Conservation (phyloP, 2,329 filamentous ascomycete species). For the Arthrocladium fulminans region DNA sequence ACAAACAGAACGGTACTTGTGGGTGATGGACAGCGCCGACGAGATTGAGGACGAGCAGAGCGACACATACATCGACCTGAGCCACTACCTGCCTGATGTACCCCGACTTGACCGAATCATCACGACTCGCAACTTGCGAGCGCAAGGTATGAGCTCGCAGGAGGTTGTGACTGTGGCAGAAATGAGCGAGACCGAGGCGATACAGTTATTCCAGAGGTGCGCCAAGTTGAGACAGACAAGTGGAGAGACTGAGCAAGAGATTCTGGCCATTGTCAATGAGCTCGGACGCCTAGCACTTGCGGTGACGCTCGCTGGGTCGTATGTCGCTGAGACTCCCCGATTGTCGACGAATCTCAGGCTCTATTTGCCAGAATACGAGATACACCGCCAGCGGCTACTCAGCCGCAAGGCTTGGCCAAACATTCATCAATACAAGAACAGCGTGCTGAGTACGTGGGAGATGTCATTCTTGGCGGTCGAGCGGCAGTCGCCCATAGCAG, state of each 20-base stretch:
- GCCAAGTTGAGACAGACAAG: neutral
- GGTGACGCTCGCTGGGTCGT: slow-evolving; percentile 18
- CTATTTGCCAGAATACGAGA: slow-evolving; percentile 1
- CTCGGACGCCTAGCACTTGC: slow-evolving; percentile 21
- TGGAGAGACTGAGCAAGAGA: slow-evolving; percentile 2
- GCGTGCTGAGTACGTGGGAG: slow-evolving; percentile 24
- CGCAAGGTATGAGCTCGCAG: neutral
- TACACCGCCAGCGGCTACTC: slow-evolving; percentile 9
- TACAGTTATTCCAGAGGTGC: neutral
- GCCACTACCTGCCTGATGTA: neutral
- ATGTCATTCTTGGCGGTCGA: slow-evolving; percentile 17
- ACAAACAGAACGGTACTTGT: slow-evolving; percentile 35
- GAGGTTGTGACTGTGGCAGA: neutral
- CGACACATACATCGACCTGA: slow-evolving; percentile 6
- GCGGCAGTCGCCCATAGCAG: slow-evolving; percentile 15
- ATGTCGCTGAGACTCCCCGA: slow-evolving; percentile 18
- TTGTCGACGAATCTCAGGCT: slow-evolving; percentile 16
- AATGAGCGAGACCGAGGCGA: neutral
- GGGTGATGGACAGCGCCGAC: slow-evolving; percentile 42
- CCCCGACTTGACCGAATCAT: neutral
- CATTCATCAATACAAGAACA: slow-evolving; percentile 21
- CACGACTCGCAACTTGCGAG: neutral
- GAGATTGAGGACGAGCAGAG: neutral
- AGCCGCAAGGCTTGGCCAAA: slow-evolving; percentile 13
- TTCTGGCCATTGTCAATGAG: slow-evolving; percentile 19